Percentiles rank a stretch among this genome's conserved stretches.
Conservation (phyloP, 768 basidiomycete species). For the Tulasnella sp. region DNA sequence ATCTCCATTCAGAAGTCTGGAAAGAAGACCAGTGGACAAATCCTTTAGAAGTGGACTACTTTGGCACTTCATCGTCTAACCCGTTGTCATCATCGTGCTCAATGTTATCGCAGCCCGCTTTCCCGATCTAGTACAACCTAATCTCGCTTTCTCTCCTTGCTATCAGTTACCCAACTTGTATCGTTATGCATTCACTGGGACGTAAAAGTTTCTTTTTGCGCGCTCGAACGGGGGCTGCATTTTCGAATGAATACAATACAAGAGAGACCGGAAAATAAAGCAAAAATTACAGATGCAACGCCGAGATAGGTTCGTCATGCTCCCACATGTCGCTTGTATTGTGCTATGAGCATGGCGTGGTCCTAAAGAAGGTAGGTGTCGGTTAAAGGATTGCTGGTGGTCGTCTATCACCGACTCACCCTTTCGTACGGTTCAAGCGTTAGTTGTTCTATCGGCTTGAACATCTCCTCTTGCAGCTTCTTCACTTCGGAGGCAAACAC, state of each 20-base stretch:
- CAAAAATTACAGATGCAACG: no score
- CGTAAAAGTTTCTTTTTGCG: no score
- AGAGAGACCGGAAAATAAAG: no score
- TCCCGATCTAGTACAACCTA: no score
- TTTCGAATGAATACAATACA: no score
- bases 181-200: no score
- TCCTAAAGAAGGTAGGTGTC: slow-evolving; percentile 29
- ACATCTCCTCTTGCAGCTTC: slow-evolving; percentile 55
- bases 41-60: slow-evolving; percentile 7
- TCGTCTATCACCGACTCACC: slow-evolving; percentile 11
- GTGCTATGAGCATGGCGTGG: slow-evolving; percentile 76
- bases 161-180: no score
- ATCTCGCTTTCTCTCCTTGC: no score
- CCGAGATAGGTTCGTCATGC: slow-evolving; percentile 13
- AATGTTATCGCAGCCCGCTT: no score
- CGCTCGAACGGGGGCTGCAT: no score
- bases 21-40: neutral
- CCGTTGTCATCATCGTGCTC: no score
- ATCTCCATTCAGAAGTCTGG: slow-evolving; percentile 5
- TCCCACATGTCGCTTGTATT: slow-evolving; percentile 34
- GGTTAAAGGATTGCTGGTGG: neutral
- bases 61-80: no score
- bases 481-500: slow-evolving; percentile 86
- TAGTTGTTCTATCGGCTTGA: slow-evolving; percentile 93
- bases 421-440: slow-evolving; percentile 83